A percentile compares a stretch with the other conserved stretches of the same genome.
These are phyloP conservation scores for Trichoderma atroviride DNA, from an alignment of 2,329 filamentous ascomycete species.

Conservation along the genomic window DNA sequence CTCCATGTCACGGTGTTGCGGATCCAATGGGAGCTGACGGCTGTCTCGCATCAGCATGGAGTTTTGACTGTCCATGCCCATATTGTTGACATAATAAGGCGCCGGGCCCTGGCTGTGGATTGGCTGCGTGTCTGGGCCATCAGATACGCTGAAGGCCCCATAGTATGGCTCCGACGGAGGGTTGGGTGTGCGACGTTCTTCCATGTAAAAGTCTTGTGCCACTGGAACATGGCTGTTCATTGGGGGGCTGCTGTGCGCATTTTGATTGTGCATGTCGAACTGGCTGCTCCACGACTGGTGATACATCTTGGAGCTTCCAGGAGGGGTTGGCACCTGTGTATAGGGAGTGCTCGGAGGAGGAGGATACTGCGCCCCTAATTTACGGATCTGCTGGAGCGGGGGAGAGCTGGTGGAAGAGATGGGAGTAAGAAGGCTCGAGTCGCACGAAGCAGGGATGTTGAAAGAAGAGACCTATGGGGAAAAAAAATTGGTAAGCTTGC, in stretches of 20 bases:
- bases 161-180: conserved; percentile 42
- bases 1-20: conserved; percentile 34
- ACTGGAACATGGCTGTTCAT: conserved; percentile 46
- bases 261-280: conserved; percentile 48
- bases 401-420: conserved; percentile 54
- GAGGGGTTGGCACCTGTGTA: conserved; percentile 52
- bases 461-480: conserved; percentile 37
- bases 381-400: conserved; percentile 48
- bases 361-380: conserved; percentile 47
- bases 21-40: conserved; percentile 33
- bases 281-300: conserved; percentile 41
- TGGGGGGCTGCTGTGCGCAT: conserved; percentile 50
- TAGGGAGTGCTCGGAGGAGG: conserved; percentile 41
- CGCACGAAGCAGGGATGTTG: conserved; percentile 42
- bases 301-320: conserved; percentile 52
- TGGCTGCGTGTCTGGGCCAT: conserved; percentile 34
- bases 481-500: conserved; percentile 14
- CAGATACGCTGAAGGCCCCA: conserved; percentile 43
- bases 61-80: conserved; percentile 36
- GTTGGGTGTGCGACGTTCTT: conserved; percentile 43
- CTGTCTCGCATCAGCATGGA: conserved; percentile 33
- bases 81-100: conserved; percentile 36
- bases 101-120: conserved; percentile 31
- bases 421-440: conserved; percentile 53
- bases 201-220: conserved; percentile 45